These are phyloP conservation scores for Podospora pseudoanserina DNA, from an alignment of 495 filamentous ascomycete genomes.

Conservation along the genomic window DNA sequence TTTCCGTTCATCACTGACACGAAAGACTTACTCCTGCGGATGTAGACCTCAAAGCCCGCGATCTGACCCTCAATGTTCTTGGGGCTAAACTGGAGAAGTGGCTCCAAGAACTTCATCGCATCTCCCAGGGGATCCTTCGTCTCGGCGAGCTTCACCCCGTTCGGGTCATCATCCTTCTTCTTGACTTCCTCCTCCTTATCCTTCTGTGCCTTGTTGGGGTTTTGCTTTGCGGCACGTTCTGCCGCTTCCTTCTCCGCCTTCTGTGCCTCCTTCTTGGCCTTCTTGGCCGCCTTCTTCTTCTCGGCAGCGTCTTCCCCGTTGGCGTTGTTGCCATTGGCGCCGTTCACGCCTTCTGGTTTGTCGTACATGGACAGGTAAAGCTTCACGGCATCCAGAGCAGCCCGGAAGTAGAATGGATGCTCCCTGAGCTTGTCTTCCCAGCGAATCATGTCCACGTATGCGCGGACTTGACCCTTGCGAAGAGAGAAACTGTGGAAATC, in stretches of 20 bases:
- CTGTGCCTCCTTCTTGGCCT: slow-evolving; percentile 88
- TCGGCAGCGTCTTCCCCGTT: slow-evolving; percentile 63
- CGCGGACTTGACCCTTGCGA: slow-evolving; percentile 88
- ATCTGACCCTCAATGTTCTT: slow-evolving; percentile 77
- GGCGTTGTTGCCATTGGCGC: slow-evolving; percentile 44
- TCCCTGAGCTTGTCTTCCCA: slow-evolving; percentile 91
- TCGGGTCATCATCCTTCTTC: slow-evolving; percentile 86
- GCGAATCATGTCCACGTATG: slow-evolving; percentile 92
- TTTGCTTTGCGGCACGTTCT: slow-evolving; percentile 66
- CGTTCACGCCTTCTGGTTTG: slow-evolving; percentile 61
- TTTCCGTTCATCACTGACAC: neutral
- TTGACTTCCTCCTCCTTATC: slow-evolving; percentile 51
- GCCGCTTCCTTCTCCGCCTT: slow-evolving; percentile 78
- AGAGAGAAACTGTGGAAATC: slow-evolving; percentile 98
- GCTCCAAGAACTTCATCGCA: slow-evolving; percentile 79
- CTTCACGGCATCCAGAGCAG: slow-evolving; percentile 77
- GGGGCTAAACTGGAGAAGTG: slow-evolving; percentile 76
- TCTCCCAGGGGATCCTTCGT: slow-evolving; percentile 80
- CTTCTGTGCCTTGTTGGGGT: slow-evolving; percentile 60
- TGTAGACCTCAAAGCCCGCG: slow-evolving; percentile 84
- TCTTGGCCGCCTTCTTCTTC: slow-evolving; percentile 90
- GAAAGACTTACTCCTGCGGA: slow-evolving; percentile 64
- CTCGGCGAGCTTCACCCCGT: slow-evolving; percentile 69
- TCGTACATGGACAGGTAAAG: slow-evolving; percentile 79
- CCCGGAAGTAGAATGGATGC: slow-evolving; percentile 87